A percentile compares a stretch with the other conserved stretches of the same genome.
phyloP scores from a whole-genome alignment of 2,329 filamentous ascomycete genomes.

The Colletotrichum horii region DNA sequence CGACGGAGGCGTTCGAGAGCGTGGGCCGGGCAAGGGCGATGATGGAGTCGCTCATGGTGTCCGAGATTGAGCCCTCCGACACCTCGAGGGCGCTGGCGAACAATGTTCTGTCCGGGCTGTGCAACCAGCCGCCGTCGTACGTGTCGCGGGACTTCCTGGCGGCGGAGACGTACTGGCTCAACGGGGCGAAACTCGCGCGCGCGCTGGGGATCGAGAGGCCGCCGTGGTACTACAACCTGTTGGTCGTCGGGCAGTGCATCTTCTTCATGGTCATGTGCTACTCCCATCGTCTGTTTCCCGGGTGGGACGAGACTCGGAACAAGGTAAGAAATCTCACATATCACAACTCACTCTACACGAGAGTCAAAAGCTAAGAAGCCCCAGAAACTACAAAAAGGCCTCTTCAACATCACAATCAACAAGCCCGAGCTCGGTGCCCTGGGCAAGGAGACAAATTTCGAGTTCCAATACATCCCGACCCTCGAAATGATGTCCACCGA shows the following conservation, averaged over 20 bases:
- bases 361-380: too few species aligned
- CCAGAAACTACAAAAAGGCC: conserved; percentile 29
- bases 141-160: conserved; percentile 70
- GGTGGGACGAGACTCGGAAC: conserved; percentile 41
- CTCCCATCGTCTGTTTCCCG: conserved; percentile 39
- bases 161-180: conserved; percentile 73
- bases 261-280: conserved; percentile 65
- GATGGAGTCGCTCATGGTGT: conserved; percentile 71
- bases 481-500: conserved; percentile 41
- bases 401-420: conserved; percentile 65
- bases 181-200: conserved; percentile 67
- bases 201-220: conserved; percentile 64
- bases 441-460: conserved; percentile 66
- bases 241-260: conserved; percentile 70
- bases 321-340: conserved; percentile 23
- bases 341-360: neutral
- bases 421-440: conserved; percentile 64
- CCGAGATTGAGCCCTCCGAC: conserved; percentile 69
- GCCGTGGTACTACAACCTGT: conserved; percentile 59
- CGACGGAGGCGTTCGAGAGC: conserved; percentile 64
- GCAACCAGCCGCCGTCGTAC: conserved; percentile 68
- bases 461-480: conserved; percentile 72
- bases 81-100: conserved; percentile 71
- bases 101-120: conserved; percentile 76
- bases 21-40: conserved; percentile 60